phyloP scores from a whole-genome alignment of 257 asterid genomes.

The Solanum paucissectum region DNA sequence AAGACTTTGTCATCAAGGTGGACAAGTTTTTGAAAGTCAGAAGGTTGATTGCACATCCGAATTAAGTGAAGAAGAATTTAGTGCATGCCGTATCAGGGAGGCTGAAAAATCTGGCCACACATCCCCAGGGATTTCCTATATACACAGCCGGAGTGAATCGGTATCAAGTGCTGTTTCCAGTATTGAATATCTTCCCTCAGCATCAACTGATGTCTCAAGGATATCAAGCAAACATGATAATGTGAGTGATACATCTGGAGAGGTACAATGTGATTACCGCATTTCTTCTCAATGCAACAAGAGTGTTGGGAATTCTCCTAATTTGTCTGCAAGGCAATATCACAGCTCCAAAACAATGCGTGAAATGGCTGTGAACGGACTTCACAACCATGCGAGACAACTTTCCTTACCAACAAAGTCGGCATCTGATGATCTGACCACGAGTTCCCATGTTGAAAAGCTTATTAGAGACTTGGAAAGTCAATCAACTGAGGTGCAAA shows the following conservation, averaged over 20 bases:
- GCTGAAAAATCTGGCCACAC: conserved; percentile 38
- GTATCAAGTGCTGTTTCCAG: conserved; percentile 81
- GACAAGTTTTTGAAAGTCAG: conserved; percentile 13
- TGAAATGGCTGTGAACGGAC: conserved; percentile 37
- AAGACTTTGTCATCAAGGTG: conserved; percentile 21
- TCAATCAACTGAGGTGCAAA: conserved; percentile 44
- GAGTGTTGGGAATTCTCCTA: conserved; percentile 18
- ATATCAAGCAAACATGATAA: conserved; percentile 29
- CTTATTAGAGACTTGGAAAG: conserved; percentile 50
- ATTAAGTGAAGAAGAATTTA: conserved; percentile 20
- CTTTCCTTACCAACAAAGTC: conserved; percentile 39
- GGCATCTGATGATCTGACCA: conserved; percentile 33
- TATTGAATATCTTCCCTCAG: conserved; percentile 44
- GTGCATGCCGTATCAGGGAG: conserved; percentile 16
- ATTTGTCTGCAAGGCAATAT: conserved; percentile 25
- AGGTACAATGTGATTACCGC: conserved; percentile 20
- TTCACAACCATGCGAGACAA: conserved; percentile 25
- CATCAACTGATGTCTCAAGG: conserved; percentile 41
- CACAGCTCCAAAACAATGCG: conserved; percentile 36
- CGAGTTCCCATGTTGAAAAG: conserved; percentile 51
- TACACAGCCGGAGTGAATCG: conserved; percentile 89
- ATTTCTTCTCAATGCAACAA: conserved; percentile 7
- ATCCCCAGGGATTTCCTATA: conserved; percentile 66
- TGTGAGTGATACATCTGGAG: conserved; percentile 29
- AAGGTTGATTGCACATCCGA: conserved; percentile 11